Base-by-base conservation (phyloP, 2,329 filamentous ascomycete species). In the Colletotrichum truncatum region DNA sequence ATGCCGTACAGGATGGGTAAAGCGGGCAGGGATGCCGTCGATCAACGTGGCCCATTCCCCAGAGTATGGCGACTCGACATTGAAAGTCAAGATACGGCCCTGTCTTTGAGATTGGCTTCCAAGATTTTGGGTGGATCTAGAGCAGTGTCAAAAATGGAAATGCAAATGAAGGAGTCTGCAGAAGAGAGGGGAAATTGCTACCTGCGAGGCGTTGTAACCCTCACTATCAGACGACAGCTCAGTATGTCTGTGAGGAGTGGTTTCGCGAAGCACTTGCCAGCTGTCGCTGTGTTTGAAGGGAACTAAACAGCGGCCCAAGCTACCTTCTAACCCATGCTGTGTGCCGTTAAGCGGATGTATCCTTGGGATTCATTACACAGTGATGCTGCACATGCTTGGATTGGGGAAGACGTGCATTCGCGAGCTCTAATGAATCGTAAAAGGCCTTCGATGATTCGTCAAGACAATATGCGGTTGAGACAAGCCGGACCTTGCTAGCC, bases 401-500 rank as follows among this genome's bases (percentile, higher is more conserved):
- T 60, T 48, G 54, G 48, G 62, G 62, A 49, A 53, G 49, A 54
- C 32, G 34, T 53, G 41, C 38, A 36, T 54, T 48, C 21, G 25
- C 55, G 41, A 46, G 39, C 25, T 28, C n/a, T 46, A 48, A 48
- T 46, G 62, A 60, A 61, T 64, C 41, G 56, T n/a, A 61, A 61
- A 64, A 48, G 56, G 26, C n/a, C 48, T 48, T 39, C 26, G 5
- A n/a, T 61, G 62, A 64, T 64, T 64, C 62, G 62, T 30, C 21
- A 26, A 28, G 41, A 54, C 21, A 36, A 32, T 3, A 54, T 49
- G 48, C 48, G 48, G 48, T 48, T 55, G 41, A 64, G 62, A 61
- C 62, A 64, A 48, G 56, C 48, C 57, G 12, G 54, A 54, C 62
- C 62, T 39, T 61, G 62, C 56, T 61, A 61, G 62, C 38, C n/a